These are phyloP conservation scores for Monsonia emarginata DNA, from an alignment of 441 rosid species.

Conservation along the genomic window DNA sequence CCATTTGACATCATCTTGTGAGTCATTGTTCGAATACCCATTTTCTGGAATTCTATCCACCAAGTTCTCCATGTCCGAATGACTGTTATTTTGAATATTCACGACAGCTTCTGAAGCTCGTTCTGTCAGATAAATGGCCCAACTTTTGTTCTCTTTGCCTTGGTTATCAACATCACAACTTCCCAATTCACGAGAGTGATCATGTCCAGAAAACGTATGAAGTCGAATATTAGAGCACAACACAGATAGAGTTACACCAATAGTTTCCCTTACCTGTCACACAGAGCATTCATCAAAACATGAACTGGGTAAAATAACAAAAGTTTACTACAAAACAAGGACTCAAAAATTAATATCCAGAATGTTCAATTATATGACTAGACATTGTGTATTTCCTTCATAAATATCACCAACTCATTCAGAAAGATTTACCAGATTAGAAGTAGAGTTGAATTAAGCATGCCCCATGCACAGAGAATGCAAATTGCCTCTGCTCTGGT, in stretches of 20 bases:
- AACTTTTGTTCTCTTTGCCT: slow-evolving; percentile 40
- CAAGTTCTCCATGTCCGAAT: slow-evolving; percentile 47
- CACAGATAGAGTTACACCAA: slow-evolving; percentile 79
- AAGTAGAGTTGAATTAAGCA: background rate
- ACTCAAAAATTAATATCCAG: background rate
- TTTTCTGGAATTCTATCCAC: slow-evolving; percentile 34
- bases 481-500: background rate
- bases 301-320: background rate
- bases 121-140: slow-evolving; percentile 54
- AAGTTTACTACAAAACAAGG: background rate
- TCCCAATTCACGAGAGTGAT: slow-evolving; percentile 40
- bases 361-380: background rate
- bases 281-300: slow-evolving; percentile 19
- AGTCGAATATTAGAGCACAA: slow-evolving; percentile 87
- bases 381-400: background rate
- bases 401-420: background rate
- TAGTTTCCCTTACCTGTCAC: slow-evolving; percentile 85
- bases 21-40: slow-evolving; percentile 46
- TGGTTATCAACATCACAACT: slow-evolving; percentile 29
- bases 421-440: background rate
- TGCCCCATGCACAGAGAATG: background rate
- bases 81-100: slow-evolving; percentile 61
- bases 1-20: slow-evolving; percentile 86
- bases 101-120: slow-evolving; percentile 69
- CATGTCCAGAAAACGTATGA: slow-evolving; percentile 35